A percentile compares a stretch with the other conserved stretches of the same genome.
These are phyloP conservation scores for Acer yangbiense DNA, from an alignment of 345 rosid species.

Conservation along the genomic window DNA sequence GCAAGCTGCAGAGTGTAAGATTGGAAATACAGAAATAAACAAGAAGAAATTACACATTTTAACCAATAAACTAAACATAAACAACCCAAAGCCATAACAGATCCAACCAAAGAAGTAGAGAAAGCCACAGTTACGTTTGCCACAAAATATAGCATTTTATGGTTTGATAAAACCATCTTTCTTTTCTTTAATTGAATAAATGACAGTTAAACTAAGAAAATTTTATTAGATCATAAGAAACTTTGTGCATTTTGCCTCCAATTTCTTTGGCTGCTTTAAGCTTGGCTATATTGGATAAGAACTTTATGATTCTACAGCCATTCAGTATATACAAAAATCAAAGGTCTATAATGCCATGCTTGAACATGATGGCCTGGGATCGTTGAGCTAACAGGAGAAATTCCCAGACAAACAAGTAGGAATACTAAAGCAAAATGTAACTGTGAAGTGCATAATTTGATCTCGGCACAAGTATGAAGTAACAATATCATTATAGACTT, in stretches of 20 bases:
- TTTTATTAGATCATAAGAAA: neutral
- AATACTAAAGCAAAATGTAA: neutral
- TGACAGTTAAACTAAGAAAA: neutral
- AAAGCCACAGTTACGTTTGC: neutral
- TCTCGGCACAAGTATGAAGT: neutral
- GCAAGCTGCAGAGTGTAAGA: conserved; percentile 62
- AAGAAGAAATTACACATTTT: neutral
- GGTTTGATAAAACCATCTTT: neutral
- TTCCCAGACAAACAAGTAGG: neutral
- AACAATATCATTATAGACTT: neutral
- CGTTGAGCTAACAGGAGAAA: neutral
- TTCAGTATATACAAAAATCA: neutral
- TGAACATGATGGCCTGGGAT: neutral
- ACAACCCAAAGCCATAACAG: neutral
- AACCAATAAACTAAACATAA: too few species aligned
- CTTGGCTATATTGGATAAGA: neutral
- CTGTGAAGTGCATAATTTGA: neutral
- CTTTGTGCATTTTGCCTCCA: neutral
- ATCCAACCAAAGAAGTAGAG: neutral
- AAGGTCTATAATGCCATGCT: neutral
- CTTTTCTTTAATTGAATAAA: neutral
- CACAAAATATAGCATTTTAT: neutral
- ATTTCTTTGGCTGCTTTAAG: neutral
- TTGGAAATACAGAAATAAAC: neutral
- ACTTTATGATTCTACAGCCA: too few species aligned